Evolutionary conservation across 441 rosid species (phyloP), one percentile per base, ranked within the genome.

Genomic region (Arabidopsis lyrata): DNA sequence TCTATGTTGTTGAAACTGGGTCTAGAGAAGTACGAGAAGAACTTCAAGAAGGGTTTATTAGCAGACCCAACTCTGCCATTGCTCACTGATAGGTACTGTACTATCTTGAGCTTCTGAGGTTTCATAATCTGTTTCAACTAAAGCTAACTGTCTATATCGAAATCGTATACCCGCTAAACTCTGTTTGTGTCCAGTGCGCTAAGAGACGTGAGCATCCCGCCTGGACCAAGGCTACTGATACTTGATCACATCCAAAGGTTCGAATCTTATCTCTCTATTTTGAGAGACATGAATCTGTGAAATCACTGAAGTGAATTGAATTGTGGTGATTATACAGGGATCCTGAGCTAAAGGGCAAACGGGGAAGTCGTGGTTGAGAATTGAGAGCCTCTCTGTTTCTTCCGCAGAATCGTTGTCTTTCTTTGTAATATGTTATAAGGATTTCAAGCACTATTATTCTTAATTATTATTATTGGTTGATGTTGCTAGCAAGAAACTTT

Each of bases 141-240:
- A 9, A 15, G 31, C 9, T n/a, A 6, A 38, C 15, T 29, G 45
- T 61, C 3, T 49, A 9, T 41, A 13, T 55, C 49, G 41, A 20
- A 35, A 39, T 52, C 8, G 24, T 50, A 6, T 47, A 5, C 52
- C 29, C 6, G 22, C 31, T 8, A 49, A 45, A 56, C 47, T 64
- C 6, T 42, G 1, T 66, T 41, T 57, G 38, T 67, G 36, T 74
- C 32, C 87, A 95, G 99, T 82, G 99, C 99, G 27, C 86, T 95
- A 70, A 88, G 86, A 85, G 99, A 95, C 58, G 99, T 85, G 71
- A 87, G 77, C 63, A 92, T 95, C 79, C 99, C 98, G 13, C 98
- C 98, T 1, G 98, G 99, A 61, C 99, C 98, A 10, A 88, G 98
- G 76, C 93, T 95, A 35, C 90, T 90, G 70, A 95, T 95, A 62